Evolutionary conservation across 2,329 filamentous ascomycete genomes (phyloP).

Genomic region (Blumeriella jaapii): DNA sequence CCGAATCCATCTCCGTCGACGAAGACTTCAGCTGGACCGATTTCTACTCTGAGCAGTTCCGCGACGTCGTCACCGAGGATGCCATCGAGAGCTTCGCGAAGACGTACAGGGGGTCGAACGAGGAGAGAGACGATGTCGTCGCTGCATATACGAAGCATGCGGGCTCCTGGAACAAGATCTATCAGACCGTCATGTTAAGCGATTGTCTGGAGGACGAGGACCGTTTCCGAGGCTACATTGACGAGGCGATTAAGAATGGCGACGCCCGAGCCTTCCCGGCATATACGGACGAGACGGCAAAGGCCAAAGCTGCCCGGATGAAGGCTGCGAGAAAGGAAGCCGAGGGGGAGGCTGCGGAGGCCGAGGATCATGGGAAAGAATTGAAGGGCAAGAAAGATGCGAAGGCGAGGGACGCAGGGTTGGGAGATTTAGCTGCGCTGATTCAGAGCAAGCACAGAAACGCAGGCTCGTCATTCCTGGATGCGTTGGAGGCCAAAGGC

Average conservation of each 20-base stretch:
- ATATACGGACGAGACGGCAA: conserved; percentile 65
- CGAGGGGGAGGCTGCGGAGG: conserved; percentile 56
- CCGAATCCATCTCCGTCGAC: conserved; percentile 68
- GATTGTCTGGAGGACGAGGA: conserved; percentile 75
- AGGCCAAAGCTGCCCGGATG: conserved; percentile 49
- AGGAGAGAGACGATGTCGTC: conserved; percentile 72
- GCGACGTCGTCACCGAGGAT: conserved; percentile 60
- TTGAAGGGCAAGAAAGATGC: conserved; percentile 41
- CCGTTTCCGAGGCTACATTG: conserved; percentile 69
- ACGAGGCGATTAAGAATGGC: conserved; percentile 61
- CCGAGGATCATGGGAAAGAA: conserved; percentile 64
- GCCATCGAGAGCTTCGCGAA: conserved; percentile 65
- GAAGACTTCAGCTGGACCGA: conserved; percentile 78
- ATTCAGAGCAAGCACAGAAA: conserved; percentile 62
- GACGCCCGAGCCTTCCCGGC: conserved; percentile 54
- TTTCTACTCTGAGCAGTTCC: conserved; percentile 79
- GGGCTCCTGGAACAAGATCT: conserved; percentile 68
- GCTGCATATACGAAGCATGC: conserved; percentile 60
- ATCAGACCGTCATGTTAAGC: conserved; percentile 77
- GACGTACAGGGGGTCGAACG: conserved; percentile 74
- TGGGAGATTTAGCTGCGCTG: conserved; percentile 48
- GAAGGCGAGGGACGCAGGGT: conserved; percentile 33
- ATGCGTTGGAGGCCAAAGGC: conserved; percentile 72
- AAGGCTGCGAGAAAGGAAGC: conserved; percentile 58
- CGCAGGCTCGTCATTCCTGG: conserved; percentile 52